These are phyloP conservation scores for Mucor mucedo DNA, from an alignment of 371 early-diverging fungal species.

Conservation along the genomic window DNA sequence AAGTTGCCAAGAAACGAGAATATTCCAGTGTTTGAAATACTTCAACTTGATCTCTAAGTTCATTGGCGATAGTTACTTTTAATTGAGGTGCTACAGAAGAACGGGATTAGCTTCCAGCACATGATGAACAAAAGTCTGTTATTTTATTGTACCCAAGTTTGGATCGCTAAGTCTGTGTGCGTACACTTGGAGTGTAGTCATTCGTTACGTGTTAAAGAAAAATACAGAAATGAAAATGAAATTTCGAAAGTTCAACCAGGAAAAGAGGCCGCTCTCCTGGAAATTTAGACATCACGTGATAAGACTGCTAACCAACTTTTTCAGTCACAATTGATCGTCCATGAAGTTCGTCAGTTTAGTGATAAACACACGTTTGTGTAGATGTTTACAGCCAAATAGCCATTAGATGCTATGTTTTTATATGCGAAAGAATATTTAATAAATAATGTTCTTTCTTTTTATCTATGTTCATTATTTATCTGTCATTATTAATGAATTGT, in stretches of 20 bases:
- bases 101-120: not conserved
- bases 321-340: too few relatives aligned
- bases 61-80: slow-evolving; percentile 85
- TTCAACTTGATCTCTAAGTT: slow-evolving; percentile 91
- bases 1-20: slow-evolving; percentile 71
- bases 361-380: too few relatives aligned
- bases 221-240: slow-evolving; percentile 4
- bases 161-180: slow-evolving; percentile 73
- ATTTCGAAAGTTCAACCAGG: slow-evolving; percentile 7
- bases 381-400: too few relatives aligned
- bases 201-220: slow-evolving; percentile 11
- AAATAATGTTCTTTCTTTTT: too few relatives aligned
- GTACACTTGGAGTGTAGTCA: slow-evolving; percentile 69
- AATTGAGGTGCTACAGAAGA: slow-evolving; percentile 52
- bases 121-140: not conserved
- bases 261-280: slow-evolving; percentile 3
- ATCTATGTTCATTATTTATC: too few relatives aligned
- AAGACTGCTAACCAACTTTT: not conserved
- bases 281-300: slow-evolving; percentile 10
- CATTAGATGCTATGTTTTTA: too few relatives aligned
- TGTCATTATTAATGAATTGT: too few relatives aligned
- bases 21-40: slow-evolving; percentile 86
- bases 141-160: slow-evolving; percentile 47
- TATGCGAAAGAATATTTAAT: too few relatives aligned
- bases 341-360: too few relatives aligned